phyloP scores from a whole-genome alignment of 202 grass and related monocot genomes.

The Brachypodium distachyon region DNA sequence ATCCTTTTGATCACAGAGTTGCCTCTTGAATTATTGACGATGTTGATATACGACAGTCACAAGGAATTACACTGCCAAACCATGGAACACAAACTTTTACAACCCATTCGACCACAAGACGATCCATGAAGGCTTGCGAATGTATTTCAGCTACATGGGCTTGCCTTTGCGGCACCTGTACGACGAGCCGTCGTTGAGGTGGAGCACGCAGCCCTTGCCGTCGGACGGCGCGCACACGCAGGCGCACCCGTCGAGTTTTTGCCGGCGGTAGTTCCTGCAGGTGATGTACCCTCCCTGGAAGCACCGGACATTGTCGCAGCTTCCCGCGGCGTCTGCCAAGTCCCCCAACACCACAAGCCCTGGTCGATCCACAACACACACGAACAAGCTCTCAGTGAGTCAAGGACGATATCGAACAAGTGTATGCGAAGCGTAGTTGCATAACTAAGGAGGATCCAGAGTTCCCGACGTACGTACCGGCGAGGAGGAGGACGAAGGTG shows the following conservation, averaged over 20 bases:
- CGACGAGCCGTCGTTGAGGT: neutral
- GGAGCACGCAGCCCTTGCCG: constrained; percentile 29
- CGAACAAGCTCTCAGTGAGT: too few relatives aligned
- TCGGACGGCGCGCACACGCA: constrained; percentile 26
- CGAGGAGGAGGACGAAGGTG: constrained; percentile 3
- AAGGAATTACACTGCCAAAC: too few relatives aligned
- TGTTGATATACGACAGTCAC: too few relatives aligned
- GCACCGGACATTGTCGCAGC: constrained; percentile 15
- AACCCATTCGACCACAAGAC: too few relatives aligned
- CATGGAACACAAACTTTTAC: too few relatives aligned
- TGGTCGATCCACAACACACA: neutral
- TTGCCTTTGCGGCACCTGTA: neutral
- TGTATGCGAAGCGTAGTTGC: too few relatives aligned
- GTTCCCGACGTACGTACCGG: neutral
- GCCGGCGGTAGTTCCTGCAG: constrained; percentile 19
- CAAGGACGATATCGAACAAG: too few relatives aligned
- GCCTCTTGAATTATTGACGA: too few relatives aligned
- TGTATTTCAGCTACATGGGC: too few relatives aligned
- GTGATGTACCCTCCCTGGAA: constrained; percentile 29
- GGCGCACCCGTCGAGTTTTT: constrained; percentile 17
- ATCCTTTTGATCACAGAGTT: too few relatives aligned
- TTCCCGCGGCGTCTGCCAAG: neutral
- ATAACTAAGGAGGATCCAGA: too few relatives aligned
- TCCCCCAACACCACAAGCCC: neutral
- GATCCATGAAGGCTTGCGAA: too few relatives aligned